Evolutionary conservation across 371 early-diverging fungal species (phyloP).

Genomic region (Apophysomyces elegans): DNA sequence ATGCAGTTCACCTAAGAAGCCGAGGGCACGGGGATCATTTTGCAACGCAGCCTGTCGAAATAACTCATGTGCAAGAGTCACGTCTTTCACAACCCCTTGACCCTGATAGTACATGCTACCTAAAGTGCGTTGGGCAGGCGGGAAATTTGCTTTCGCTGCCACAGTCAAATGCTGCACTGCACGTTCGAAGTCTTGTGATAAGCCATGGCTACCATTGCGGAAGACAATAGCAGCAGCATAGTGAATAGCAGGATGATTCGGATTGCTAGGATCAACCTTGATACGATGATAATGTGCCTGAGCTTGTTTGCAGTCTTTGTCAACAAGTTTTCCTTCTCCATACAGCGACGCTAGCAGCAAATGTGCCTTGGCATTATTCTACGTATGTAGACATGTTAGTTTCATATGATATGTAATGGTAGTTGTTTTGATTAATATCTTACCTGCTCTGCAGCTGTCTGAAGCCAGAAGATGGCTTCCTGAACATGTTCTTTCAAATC

Average conservation of each 20-base stretch:
- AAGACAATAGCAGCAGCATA: conserved; percentile 32
- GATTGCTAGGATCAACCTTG: conserved; percentile 11
- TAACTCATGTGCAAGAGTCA: conserved; percentile 34
- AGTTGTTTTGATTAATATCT: conserved; percentile 7
- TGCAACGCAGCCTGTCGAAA: conserved; percentile 29
- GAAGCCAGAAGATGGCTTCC: conserved; percentile 17
- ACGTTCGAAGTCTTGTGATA: conserved; percentile 13
- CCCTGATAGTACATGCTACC: conserved; percentile 51
- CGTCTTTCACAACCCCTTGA: conserved; percentile 37
- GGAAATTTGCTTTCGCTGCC: conserved; percentile 27
- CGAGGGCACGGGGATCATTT: conserved; percentile 23
- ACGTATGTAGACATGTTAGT: background rate
- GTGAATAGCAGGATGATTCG: conserved; percentile 23
- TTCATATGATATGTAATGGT: background rate
- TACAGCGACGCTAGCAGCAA: conserved; percentile 30
- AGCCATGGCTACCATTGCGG: conserved; percentile 21
- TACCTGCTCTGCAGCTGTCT: conserved; percentile 19
- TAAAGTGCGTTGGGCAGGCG: conserved; percentile 36
- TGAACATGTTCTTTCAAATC: conserved; percentile 3
- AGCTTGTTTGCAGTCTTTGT: conserved; percentile 18
- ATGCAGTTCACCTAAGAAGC: conserved; percentile 27
- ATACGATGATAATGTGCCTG: conserved; percentile 22
- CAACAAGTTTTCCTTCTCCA: conserved; percentile 25
- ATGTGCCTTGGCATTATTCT: conserved; percentile 22
- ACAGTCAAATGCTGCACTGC: conserved; percentile 30